Evolutionary conservation across 1,284 basidiomycete species (phyloP).

Genomic region (Trichosporon sp.): DNA sequence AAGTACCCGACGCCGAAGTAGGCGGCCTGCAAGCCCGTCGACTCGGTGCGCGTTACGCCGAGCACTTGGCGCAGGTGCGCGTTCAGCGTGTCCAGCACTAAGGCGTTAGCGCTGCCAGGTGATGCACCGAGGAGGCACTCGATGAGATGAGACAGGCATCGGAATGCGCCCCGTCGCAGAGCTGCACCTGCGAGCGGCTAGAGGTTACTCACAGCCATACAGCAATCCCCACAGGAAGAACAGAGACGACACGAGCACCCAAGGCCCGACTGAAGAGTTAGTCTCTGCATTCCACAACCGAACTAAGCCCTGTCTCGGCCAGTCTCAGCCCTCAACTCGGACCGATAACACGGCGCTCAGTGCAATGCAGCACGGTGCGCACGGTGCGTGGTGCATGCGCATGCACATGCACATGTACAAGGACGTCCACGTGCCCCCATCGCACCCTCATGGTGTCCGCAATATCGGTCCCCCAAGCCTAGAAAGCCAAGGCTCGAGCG

Average conservation of each 20-base stretch:
- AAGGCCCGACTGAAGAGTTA: conserved; percentile 50
- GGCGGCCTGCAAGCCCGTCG: conserved; percentile 75
- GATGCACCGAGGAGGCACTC: conserved; percentile 56
- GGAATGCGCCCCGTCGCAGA: too few species aligned
- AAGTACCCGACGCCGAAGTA: conserved; percentile 68
- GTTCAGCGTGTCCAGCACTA: conserved; percentile 72
- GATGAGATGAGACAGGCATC: too few species aligned
- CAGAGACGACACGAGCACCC: conserved; percentile 66
- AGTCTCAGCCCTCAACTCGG: too few species aligned
- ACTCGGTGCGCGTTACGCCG: conserved; percentile 68
- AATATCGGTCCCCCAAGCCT: too few species aligned
- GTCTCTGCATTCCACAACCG: too few species aligned
- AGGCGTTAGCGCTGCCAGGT: conserved; percentile 50
- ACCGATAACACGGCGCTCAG: too few species aligned
- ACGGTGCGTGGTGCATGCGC: neutral
- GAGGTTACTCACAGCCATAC: conserved; percentile 65
- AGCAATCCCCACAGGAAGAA: conserved; percentile 68
- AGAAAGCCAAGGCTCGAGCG: too few species aligned
- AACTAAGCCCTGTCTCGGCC: too few species aligned
- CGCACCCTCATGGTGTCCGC: too few species aligned
- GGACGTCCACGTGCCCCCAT: too few species aligned
- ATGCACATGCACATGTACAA: neutral
- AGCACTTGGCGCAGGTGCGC: conserved; percentile 74
- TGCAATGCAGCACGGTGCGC: too few species aligned
- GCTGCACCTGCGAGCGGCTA: too few species aligned